Evolutionary conservation across 495 filamentous ascomycete genomes (phyloP), one percentile per base, ranked within the genome.

Genomic region (Hyaloscypha hepaticicola): DNA sequence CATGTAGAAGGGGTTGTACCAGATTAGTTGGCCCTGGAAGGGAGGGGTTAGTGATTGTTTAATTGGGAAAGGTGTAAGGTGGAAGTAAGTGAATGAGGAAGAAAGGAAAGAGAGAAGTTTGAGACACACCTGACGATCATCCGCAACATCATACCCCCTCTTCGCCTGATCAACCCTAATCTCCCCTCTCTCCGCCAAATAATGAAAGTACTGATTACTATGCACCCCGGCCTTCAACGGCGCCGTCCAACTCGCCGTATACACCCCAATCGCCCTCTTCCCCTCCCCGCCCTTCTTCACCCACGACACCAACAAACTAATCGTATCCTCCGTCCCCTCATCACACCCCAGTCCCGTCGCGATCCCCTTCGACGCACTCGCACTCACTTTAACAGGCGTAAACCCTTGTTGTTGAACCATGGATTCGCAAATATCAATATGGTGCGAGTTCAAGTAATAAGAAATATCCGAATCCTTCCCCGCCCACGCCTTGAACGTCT

Each of bases 1-100:
- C 93, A 97, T 97, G 72, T 97, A 97, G 79, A 97, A 97, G 73
- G 91, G 92, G 74, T 97, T 97, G 66, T 89, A 89, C 90, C 92
- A 96, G 69, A 86, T 80, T 58, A 96, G 74, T 66, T 85, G 82
- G 1, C 80, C 77, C 27, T 82, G 81, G n/a, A n/a, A n/a, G n/a
- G n/a, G n/a, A n/a, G n/a, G n/a, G n/a, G n/a, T n/a, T n/a, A n/a
- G n/a, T n/a, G n/a, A n/a, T n/a, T n/a, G n/a, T n/a, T n/a, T n/a
- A n/a, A n/a, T n/a, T n/a, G n/a, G n/a, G n/a, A n/a, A n/a, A n/a
- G n/a, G n/a, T n/a, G n/a, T n/a, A n/a, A n/a, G n/a, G n/a, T n/a
- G n/a, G n/a, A n/a, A n/a, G n/a, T n/a, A n/a, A n/a, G n/a, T n/a
- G n/a, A n/a, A n/a, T n/a, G n/a, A n/a, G n/a, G n/a, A n/a, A n/a